Evolutionary conservation across 2,329 filamentous ascomycete genomes (phyloP).

Genomic region (Scedosporium aurantiacum): DNA sequence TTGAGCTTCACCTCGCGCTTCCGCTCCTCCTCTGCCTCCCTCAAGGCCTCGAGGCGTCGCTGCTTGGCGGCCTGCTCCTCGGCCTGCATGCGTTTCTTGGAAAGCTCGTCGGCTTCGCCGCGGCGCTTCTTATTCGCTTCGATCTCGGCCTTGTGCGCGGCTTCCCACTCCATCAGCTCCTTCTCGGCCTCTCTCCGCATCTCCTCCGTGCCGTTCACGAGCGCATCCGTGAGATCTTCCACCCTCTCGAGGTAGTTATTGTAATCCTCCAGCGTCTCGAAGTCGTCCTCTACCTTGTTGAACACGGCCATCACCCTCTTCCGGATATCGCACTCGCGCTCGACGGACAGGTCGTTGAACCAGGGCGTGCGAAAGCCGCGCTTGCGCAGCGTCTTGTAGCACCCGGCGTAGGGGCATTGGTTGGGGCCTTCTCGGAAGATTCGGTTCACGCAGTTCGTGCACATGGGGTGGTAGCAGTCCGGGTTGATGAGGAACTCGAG

Average conservation of each 20-base stretch:
- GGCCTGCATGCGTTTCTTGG: slow-evolving; percentile 43
- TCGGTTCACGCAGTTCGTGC: slow-evolving; percentile 86
- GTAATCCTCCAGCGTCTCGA: slow-evolving; percentile 70
- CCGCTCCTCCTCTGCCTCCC: slow-evolving; percentile 62
- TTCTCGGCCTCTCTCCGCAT: slow-evolving; percentile 39
- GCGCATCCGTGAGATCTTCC: slow-evolving; percentile 80
- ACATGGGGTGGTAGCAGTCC: slow-evolving; percentile 99
- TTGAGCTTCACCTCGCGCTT: slow-evolving; percentile 50
- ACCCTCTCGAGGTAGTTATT: slow-evolving; percentile 94
- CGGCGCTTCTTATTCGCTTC: slow-evolving; percentile 48
- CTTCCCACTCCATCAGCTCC: slow-evolving; percentile 51
- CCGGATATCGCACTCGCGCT: slow-evolving; percentile 88
- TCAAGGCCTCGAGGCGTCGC: slow-evolving; percentile 48
- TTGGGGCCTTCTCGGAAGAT: slow-evolving; percentile 88
- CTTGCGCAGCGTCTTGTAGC: slow-evolving; percentile 75
- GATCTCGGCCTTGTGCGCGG: slow-evolving; percentile 58
- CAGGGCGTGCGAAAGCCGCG: slow-evolving; percentile 77
- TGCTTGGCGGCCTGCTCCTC: slow-evolving; percentile 55
- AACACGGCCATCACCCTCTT: slow-evolving; percentile 66
- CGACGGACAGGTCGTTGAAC: slow-evolving; percentile 77
- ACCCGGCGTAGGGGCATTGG: slow-evolving; percentile 83
- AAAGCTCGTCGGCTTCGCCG: slow-evolving; percentile 42
- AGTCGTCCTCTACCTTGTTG: slow-evolving; percentile 84
- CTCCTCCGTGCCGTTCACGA: slow-evolving; percentile 61
- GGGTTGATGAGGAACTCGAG: slow-evolving; percentile 96